Evolutionary conservation across 176 grass and related monocot genomes (phyloP), one percentile per base, ranked within the genome.

Genomic region (Carex pumila): DNA sequence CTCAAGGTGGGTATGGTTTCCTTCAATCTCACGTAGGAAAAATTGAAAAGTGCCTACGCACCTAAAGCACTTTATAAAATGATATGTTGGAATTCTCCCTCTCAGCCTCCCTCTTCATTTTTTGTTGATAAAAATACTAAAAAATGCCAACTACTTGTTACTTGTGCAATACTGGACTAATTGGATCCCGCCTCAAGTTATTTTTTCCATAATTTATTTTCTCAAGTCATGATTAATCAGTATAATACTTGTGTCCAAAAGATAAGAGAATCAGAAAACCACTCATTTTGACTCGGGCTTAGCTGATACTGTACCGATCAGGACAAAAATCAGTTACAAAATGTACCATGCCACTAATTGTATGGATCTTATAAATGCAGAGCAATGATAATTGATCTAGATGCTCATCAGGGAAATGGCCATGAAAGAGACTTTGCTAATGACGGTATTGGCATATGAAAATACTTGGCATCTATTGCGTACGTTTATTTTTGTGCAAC

Each of bases 341-440:
- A 30, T 30, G 6, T 32, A 76, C 5, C 39, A 7, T 11, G 1
- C 5, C 4, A 54, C 47, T 56, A 55, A 76, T 15, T 29, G 15
- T 8, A 32, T 76, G 30, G 72, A 32, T 76, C 72, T 31, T 72
- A 75, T 31, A 84, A 67, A 56, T 91, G 74, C 87, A 94, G 91
- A 59, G 95, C 89, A 57, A 93, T 98, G 95, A 93, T 98, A 77
- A 94, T 98, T 86, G 95, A 98, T 84, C 89, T 98, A 81, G 95
- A 98, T 91, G 95, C 95, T 64, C 92, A 98, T 86, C 95, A 98
- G 94, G 95, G 95, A 62, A 98, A 98, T 93, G 95, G 95, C 50
- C 88, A 98, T 78, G 92, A 93, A 90, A 93, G 83, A 63, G 92
- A 98, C 90, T 98, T 98, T 62, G 91, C 91, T 52, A 85, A 93